phyloP scores from a whole-genome alignment of 495 filamentous ascomycete species.

The Cercophora newfieldiana region DNA sequence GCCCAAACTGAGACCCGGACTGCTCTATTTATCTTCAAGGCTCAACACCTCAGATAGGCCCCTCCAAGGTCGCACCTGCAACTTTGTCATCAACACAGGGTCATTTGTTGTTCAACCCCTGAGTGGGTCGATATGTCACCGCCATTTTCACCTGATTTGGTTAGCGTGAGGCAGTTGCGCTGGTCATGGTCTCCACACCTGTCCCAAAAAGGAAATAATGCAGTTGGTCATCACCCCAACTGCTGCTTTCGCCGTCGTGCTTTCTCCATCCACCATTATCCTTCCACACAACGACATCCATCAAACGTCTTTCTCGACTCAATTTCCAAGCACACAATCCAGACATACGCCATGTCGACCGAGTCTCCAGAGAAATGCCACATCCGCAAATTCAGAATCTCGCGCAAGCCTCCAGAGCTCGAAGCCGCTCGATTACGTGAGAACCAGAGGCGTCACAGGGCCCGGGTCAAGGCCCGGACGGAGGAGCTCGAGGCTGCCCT shows the following conservation, averaged over 20 bases:
- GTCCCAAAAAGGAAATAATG: conserved; percentile 6
- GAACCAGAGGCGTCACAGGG: conserved; percentile 37
- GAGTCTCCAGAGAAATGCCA: background rate
- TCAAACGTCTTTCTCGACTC: background rate
- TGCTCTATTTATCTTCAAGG: background rate
- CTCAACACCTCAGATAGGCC: background rate
- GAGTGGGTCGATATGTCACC: conserved; percentile 4
- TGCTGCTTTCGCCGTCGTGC: background rate
- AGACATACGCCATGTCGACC: background rate
- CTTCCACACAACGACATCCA: background rate
- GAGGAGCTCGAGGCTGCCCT: conserved; percentile 27
- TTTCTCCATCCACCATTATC: background rate
- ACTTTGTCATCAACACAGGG: background rate
- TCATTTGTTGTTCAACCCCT: background rate
- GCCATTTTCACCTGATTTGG: background rate
- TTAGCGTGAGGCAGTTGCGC: background rate
- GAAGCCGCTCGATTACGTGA: conserved; percentile 31
- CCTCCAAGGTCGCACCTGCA: background rate
- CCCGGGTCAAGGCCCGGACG: conserved; percentile 30
- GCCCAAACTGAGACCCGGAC: background rate
- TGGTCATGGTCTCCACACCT: no score
- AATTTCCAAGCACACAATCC: background rate
- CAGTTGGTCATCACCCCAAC: conserved; percentile 21
- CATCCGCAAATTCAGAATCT: conserved; percentile 26
- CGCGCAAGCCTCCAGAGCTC: conserved; percentile 23